Evolutionary conservation across 148 eudicot genomes (phyloP), one percentile per base, ranked within the genome.

Genomic region (Arbutus unedo): DNA sequence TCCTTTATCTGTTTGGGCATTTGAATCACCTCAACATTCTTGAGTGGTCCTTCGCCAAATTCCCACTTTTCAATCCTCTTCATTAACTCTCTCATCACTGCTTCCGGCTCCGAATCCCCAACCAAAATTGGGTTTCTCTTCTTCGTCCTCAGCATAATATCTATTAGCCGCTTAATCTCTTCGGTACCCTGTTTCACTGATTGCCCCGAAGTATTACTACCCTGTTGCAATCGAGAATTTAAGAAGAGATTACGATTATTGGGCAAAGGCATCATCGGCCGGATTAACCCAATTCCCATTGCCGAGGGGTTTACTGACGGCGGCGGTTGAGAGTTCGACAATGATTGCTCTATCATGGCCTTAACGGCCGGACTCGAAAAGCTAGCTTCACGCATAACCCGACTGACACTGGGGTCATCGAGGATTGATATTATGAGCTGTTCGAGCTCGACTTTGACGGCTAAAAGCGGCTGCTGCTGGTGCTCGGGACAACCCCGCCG

Each of bases 371-470:
- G 98, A 56, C 96, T 92, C 2, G 98, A 93, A 57, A 95, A 95
- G 43, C 96, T 91, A 0, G 98, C 98, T 67, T 95, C 98, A 4
- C 96, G 67, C 98, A 95, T 95, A 6, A 95, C 98, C 57, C 98
- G 88, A 21, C 98, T 95, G 4, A 95, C 98, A 79, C 98, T 94
- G 2, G 98, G 98, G 84, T 95, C 98, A 83, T 95, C 98, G 4
- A 95, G 79, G 3, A 95, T 95, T 3, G 98, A 93, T 2, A 95
- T 90, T 15, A 95, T 86, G 6, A 95, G 85, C 88, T 95, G 98
- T 55, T 93, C 98, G 0, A 95, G 88, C 93, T 95, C 98, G 1
- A 95, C 98, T n/a, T 95, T 95, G 1, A 95, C 96, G 0, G 98
- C 98, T 4, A 95, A 66, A 8, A 95, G 79, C 1, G 98, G 98